Evolutionary conservation across 768 basidiomycete species (phyloP).

Genomic region (Boletales sp.): DNA sequence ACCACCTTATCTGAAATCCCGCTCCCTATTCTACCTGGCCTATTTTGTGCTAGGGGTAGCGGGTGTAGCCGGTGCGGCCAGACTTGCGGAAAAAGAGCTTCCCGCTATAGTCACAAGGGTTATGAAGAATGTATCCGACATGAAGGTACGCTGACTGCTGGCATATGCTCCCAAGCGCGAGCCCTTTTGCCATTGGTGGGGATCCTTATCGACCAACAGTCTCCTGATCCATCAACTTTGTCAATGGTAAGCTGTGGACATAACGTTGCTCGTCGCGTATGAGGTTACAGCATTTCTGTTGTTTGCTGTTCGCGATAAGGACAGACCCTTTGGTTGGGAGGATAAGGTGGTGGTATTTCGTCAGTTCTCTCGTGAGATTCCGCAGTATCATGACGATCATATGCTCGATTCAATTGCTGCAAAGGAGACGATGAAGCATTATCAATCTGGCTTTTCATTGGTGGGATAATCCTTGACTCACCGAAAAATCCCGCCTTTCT

Average conservation of each 20-base stretch:
- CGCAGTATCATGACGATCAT: constrained; percentile 15
- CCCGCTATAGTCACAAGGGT: constrained; percentile 8
- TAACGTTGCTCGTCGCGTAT: not conserved
- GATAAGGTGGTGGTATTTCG: constrained; percentile 14
- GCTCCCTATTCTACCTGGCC: not conserved
- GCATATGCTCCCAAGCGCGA: constrained; percentile 6
- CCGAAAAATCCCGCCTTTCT: not conserved
- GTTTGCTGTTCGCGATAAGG: constrained; percentile 19
- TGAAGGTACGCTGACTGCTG: constrained; percentile 1
- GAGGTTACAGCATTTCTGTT: constrained; percentile 1
- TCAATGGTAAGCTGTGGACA: not conserved
- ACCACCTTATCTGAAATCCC: not conserved
- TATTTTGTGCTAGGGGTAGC: not conserved
- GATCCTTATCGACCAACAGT: constrained; percentile 5
- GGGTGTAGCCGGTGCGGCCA: constrained; percentile 14
- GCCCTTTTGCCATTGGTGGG: constrained; percentile 26
- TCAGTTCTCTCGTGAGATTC: constrained; percentile 6
- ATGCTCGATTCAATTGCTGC: not conserved
- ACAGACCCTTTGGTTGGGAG: constrained; percentile 12
- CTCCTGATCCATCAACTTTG: constrained; percentile 1
- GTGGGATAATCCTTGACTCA: constrained; percentile 1
- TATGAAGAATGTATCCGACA: constrained; percentile 10
- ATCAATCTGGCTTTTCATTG: constrained; percentile 7
- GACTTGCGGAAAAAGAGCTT: constrained; percentile 10
- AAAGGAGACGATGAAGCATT: constrained; percentile 1